Evolutionary conservation across 306 rosid genomes (phyloP), one percentile per base, ranked within the genome.

Genomic region (Alnus glutinosa): DNA sequence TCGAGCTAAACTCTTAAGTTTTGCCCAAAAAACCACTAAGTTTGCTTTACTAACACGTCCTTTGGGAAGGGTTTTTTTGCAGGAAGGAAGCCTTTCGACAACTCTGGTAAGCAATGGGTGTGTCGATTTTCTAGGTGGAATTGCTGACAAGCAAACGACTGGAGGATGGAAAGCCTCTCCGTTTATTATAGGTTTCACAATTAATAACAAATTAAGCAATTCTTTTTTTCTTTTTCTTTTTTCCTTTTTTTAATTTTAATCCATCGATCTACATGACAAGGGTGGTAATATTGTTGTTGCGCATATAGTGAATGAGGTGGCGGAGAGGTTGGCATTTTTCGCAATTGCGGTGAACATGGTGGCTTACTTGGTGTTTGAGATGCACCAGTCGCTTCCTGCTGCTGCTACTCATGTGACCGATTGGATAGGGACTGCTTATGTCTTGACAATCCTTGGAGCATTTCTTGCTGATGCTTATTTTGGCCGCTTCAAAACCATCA

Each of bases 131-230:
- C 63, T 46, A 9, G 94, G 92, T 14, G 74, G 75, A 23, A 78
- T 79, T 63, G 94, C 94, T 0, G 49, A 87, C 78, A 90, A 88
- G 67, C 52, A 3, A 84, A 86, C 66, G 23, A 90, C 88, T 0
- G 92, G 94, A 55, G 90, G 90, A 72, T 90, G 90, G 92, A 88
- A 82, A 83, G 94, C 94, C 48, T 81, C 89, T 32, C 89, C 94
- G 1, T 90, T 81, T 55, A 81, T 90, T 79, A 90, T 90, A 66
- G 82, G 91, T 86, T 67, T 9, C 42, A 64, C 9, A 37, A 64
- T 7, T 3, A 14, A 9, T 15, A 36, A 9, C 47, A 55, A 16
- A 51, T 16, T 51, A 39, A 49, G 52, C 4, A 59, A 19, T 12
- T 28, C 2, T 19, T 28, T 59, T 28, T 28, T 59, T 3, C 4